Evolutionary conservation across 2,329 filamentous ascomycete genomes (phyloP).

Genomic region (Fusarium xyrophilum): DNA sequence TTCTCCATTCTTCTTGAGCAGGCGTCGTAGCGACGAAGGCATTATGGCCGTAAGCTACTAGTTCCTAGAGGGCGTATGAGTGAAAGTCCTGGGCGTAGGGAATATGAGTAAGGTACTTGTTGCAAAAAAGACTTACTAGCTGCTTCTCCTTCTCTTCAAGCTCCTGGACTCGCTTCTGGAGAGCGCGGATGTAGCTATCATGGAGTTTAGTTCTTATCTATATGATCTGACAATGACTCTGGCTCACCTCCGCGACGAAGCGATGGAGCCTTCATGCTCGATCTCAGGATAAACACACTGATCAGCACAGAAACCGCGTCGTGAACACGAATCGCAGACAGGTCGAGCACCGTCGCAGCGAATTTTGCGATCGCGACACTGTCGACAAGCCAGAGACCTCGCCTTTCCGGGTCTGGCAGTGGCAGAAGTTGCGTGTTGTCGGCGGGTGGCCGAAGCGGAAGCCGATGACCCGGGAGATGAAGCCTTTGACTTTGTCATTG

Average conservation of each 20-base stretch:
- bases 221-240: neutral
- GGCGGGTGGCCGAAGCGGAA: constrained; percentile 32
- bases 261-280: constrained; percentile 42
- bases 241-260: constrained; percentile 40
- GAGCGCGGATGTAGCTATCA: constrained; percentile 38
- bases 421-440: constrained; percentile 14
- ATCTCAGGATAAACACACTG: constrained; percentile 42
- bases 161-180: constrained; percentile 41
- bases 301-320: constrained; percentile 34
- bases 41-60: constrained; percentile 22
- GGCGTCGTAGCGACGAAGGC: constrained; percentile 29
- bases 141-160: constrained; percentile 40
- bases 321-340: constrained; percentile 39
- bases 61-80: constrained; percentile 23
- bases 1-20: constrained; percentile 36
- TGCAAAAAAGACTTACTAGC: constrained; percentile 28
- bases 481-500: constrained; percentile 21
- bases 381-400: constrained; percentile 40
- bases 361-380: constrained; percentile 43
- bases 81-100: neutral
- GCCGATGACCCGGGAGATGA: constrained; percentile 27
- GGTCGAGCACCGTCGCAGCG: constrained; percentile 41
- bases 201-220: constrained; percentile 1
- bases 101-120: neutral
- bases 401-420: constrained; percentile 33